phyloP scores from a whole-genome alignment of 257 asterid genomes.

The Marsdenia floribunda region DNA sequence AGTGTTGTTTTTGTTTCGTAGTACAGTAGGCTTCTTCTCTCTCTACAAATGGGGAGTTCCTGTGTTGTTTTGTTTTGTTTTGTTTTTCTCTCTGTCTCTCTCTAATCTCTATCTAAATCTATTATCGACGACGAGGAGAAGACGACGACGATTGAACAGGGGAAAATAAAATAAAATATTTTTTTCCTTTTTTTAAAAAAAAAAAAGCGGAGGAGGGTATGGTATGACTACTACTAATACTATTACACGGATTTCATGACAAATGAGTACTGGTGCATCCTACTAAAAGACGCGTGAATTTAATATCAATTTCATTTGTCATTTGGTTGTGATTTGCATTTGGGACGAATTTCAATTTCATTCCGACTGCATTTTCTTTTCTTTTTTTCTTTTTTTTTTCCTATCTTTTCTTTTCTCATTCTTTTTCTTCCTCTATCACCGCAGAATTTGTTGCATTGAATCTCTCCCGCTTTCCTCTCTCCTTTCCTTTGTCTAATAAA shows the following conservation, averaged over 20 bases:
- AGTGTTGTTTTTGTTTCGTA: not conserved
- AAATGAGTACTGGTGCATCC: conserved; percentile 15
- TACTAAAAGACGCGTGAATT: conserved; percentile 59
- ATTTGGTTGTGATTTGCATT: conserved; percentile 43
- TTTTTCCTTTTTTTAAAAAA: too few species aligned
- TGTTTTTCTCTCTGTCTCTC: conserved; percentile 11
- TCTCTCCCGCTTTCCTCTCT: conserved; percentile 21
- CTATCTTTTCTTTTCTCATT: not conserved
- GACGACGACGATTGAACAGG: not conserved
- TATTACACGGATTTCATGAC: conserved; percentile 59
- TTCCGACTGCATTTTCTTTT: conserved; percentile 62
- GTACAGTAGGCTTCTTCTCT: not conserved
- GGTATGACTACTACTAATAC: conserved; percentile 16
- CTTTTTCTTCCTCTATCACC: conserved; percentile 51
- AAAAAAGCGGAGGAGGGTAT: conserved; percentile 6
- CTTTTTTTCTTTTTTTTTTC: too few species aligned
- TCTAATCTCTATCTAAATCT: conserved; percentile 22
- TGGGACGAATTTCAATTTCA: conserved; percentile 60
- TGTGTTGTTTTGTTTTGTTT: not conserved
- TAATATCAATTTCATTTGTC: conserved; percentile 45
- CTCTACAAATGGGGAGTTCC: not conserved
- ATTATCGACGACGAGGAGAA: conserved; percentile 13
- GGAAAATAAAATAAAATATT: not conserved
- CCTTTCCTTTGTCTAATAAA: not conserved
- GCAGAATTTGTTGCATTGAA: conserved; percentile 55